Evolutionary conservation across 1,284 basidiomycete species (phyloP).

Genomic region (Amylostereum chailletii): DNA sequence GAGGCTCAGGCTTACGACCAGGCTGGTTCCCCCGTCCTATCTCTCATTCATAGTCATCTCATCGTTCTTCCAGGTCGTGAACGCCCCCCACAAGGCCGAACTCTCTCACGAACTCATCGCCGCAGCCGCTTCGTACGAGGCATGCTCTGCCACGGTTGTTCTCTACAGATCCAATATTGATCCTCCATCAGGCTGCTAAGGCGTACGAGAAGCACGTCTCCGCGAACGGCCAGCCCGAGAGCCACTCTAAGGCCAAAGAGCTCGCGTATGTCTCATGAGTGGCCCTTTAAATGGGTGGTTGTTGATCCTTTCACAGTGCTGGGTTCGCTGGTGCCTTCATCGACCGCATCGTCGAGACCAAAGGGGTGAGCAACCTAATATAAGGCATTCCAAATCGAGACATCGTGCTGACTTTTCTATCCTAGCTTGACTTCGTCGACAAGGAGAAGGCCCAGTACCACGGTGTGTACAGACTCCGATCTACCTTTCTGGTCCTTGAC

Average conservation of each 20-base stretch:
- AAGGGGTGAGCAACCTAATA: slow-evolving; percentile 22
- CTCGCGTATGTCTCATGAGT: slow-evolving; percentile 17
- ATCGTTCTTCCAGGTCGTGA: slow-evolving; percentile 26
- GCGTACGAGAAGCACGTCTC: slow-evolving; percentile 34
- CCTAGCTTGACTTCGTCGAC: slow-evolving; percentile 31
- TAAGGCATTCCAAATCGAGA: neutral
- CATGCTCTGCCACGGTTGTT: slow-evolving; percentile 2
- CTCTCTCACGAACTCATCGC: slow-evolving; percentile 62
- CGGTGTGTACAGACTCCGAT: too few species aligned
- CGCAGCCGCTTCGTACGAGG: slow-evolving; percentile 44
- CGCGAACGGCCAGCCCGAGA: slow-evolving; percentile 27
- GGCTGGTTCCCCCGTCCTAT: slow-evolving; percentile 19
- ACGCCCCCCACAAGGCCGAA: slow-evolving; percentile 44
- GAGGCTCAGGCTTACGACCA: slow-evolving; percentile 37
- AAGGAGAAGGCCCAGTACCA: slow-evolving; percentile 35
- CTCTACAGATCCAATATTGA: neutral
- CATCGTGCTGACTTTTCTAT: neutral
- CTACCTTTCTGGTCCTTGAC: too few species aligned
- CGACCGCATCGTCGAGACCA: slow-evolving; percentile 35
- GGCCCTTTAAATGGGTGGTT: neutral
- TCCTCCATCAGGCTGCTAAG: slow-evolving; percentile 27
- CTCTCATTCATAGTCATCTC: slow-evolving; percentile 1
- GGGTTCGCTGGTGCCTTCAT: slow-evolving; percentile 36
- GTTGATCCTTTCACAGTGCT: slow-evolving; percentile 17
- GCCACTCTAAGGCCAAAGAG: slow-evolving; percentile 31